phyloP scores from a whole-genome alignment of 2,329 filamentous ascomycete genomes.

The Xylariaceae sp. region DNA sequence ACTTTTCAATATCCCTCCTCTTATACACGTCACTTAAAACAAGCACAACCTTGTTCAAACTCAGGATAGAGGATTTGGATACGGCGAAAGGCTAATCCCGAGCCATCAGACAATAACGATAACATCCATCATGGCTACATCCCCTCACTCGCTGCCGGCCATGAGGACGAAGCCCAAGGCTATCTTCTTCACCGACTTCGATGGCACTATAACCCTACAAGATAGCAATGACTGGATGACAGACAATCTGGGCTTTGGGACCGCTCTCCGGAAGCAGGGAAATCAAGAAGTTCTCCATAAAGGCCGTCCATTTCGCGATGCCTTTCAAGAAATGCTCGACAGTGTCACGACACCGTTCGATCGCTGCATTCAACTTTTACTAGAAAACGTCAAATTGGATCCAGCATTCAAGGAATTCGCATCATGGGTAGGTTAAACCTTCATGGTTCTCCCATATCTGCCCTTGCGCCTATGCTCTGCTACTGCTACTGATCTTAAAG shows the following conservation, averaged over 20 bases:
- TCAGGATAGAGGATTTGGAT: no score
- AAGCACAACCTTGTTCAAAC: no score
- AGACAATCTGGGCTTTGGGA: conserved; percentile 88
- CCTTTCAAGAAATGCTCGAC: conserved; percentile 91
- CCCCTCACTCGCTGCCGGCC: conserved; percentile 53
- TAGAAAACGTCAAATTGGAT: conserved; percentile 86
- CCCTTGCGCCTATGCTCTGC: neutral
- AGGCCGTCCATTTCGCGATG: conserved; percentile 77
- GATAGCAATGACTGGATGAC: conserved; percentile 77
- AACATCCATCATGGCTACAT: conserved; percentile 13
- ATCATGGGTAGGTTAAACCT: conserved; percentile 63
- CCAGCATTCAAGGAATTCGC: conserved; percentile 89
- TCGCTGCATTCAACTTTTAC: conserved; percentile 79
- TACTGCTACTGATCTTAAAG: neutral
- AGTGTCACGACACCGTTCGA: conserved; percentile 80
- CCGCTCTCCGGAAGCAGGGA: conserved; percentile 69
- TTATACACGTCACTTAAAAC: neutral
- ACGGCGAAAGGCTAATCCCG: no score
- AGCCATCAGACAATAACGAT: neutral
- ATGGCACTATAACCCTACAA: conserved; percentile 86
- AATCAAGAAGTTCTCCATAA: conserved; percentile 80
- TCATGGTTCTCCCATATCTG: neutral
- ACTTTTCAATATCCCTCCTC: no score
- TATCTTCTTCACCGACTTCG: conserved; percentile 99
- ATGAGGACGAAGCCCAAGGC: conserved; percentile 76